phyloP scores from a whole-genome alignment of 768 basidiomycete species.

The Boletus subparvulus region DNA sequence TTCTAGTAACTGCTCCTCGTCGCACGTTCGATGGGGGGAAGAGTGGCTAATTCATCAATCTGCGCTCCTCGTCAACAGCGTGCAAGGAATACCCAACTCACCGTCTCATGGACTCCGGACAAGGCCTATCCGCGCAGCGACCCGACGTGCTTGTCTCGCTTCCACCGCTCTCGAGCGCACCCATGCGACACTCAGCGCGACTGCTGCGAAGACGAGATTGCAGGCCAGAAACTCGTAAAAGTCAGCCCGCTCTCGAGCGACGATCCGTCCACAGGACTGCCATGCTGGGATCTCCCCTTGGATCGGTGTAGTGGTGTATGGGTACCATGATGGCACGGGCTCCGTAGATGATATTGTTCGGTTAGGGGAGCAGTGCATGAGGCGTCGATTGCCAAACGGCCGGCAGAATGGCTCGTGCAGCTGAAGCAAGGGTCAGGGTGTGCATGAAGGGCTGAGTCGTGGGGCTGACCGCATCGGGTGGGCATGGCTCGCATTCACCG shows the following conservation, averaged over 20 bases:
- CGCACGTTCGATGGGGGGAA: background rate
- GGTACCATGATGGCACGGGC: conserved; percentile 18
- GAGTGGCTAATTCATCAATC: background rate
- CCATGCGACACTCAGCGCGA: conserved; percentile 65
- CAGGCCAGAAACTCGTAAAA: conserved; percentile 91
- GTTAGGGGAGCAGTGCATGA: conserved; percentile 70
- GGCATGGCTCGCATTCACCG: conserved; percentile 63
- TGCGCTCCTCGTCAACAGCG: background rate
- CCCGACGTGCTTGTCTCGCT: conserved; percentile 70
- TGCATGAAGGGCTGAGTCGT: conserved; percentile 2
- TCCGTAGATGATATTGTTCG: conserved; percentile 27
- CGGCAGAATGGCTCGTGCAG: conserved; percentile 87
- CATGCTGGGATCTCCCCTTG: conserved; percentile 75
- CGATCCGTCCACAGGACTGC: conserved; percentile 90
- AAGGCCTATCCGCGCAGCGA: conserved; percentile 77
- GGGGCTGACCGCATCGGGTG: conserved; percentile 53
- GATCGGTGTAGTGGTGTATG: conserved; percentile 4
- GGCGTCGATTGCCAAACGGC: conserved; percentile 91
- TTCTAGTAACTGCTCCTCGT: background rate
- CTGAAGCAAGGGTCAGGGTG: conserved; percentile 39
- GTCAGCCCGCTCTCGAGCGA: conserved; percentile 74
- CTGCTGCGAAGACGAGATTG: conserved; percentile 68
- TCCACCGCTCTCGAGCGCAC: conserved; percentile 68
- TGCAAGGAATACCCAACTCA: background rate
- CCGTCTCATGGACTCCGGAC: background rate